Base-by-base conservation (phyloP, 306 rosid genomes). In the Cucumis cinereus region DNA sequence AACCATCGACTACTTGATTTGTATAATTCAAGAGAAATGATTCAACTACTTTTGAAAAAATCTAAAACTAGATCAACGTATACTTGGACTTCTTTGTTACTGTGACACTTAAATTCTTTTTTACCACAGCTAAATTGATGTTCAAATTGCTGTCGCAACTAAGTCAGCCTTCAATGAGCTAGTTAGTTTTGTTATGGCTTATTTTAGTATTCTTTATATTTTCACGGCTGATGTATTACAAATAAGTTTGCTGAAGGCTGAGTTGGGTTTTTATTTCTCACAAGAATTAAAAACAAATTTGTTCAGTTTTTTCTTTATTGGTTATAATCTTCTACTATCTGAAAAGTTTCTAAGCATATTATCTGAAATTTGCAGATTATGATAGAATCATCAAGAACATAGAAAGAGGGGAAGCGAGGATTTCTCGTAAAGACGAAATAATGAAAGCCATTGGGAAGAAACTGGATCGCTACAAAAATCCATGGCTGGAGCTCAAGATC, bases 391-490 rank as follows among this genome's bases (percentile, higher is more conserved):
- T 94, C 55, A 94, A 94, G 83, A 94, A 94, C 85, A 94, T 94
- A 13, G 99, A 94, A 85, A 92, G 99, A 85, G 99, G 99, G 60
- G 99, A 94, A 84, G 96, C 97, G 0, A 90, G 99, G 81, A 94
- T 94, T 83, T 89, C 99, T 20, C 91, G 97, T 30, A 94, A 94
- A 71, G 99, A 94, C 79, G 99, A 94, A 86, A 94, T 94, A 79
- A 94, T 90, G 99, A 94, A 94, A 81, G 99, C 99, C 71, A 90
- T 94, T 79, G 99, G 96, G 73, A 94, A 94, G 89, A 94, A 94
- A 85, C 81, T 94, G 88, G 96, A 91, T 77, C 96, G 97, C 75
- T 94, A 94, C 88, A 94, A 92, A 90, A 94, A 94, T 85, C 99
- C 99, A 16, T 94, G 99, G 99, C 84, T 94, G 75, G 99, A 94